Base-by-base conservation (phyloP, 2,329 filamentous ascomycete species). In the Mycogone perniciosa region DNA sequence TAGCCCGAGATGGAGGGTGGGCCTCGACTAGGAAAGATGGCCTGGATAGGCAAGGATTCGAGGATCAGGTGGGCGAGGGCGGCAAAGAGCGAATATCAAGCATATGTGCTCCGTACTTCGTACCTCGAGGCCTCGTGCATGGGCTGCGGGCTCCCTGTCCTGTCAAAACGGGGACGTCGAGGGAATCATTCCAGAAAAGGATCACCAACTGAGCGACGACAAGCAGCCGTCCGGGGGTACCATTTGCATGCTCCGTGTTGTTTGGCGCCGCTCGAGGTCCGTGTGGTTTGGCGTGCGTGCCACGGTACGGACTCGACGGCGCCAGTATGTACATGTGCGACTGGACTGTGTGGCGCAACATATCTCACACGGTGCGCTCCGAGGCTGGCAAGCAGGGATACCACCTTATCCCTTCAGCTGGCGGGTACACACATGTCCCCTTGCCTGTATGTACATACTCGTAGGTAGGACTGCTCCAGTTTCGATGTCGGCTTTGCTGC, bases 1-100 rank as follows among this genome's bases (percentile, higher is more conserved):
- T 53, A 46, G 51, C 26, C 51, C 51, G 51, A 50, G 51, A 48
- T 48, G 50, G 51, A 26, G 41, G 41, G 42, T 50, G 46, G 51
- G 47, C 37, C 46, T 46, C 40, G 44, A 31, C 48, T 46, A 42
- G 42, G 46, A 26, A 41, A 41, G 20, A 41, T 26, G 26, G 30
- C 11, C n/a, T n/a, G 33, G 13, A 10, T 11, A 27, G 31, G 13
- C 13, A 29, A n/a, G 31, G 33, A 42, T 20, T 2, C 3, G 26
- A 45, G 38, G 46, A 41, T 42, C 46, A 48, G 47, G 41, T 44
- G 41, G 33, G 31, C 40, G 47, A 44, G 11, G 40, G 47, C 47
- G 33, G 39, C 39, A 44, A 33, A 45, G 34, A 31, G 27, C 11
- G 13, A 27, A 26, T 26, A 26, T 7, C 10, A 30, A 13, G 26